Evolutionary conservation across 345 rosid species (phyloP), one percentile per base, ranked within the genome.

Genomic region (Citrus maxima): DNA sequence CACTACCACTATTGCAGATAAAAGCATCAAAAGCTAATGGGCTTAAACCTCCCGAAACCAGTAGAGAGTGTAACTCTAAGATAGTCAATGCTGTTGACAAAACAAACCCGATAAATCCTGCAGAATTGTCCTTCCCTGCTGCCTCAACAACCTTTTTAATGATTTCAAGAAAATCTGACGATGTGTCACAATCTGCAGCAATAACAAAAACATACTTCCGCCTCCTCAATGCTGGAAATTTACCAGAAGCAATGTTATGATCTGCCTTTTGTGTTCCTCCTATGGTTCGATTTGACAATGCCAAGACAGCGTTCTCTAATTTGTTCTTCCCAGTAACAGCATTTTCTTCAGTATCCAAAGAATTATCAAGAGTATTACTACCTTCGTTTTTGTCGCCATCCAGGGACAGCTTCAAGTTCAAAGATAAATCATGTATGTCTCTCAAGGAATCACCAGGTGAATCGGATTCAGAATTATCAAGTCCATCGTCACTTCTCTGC

Each of bases 1-100:
- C 95, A 54, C 95, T 84, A n/a, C 97, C 97, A 73, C 95, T 91
- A 72, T 88, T 93, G 82, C 97, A 93, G 74, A 93, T 88, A 68
- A 91, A 90, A 79, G 92, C 95, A 82, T 90, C 93, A 81, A 93
- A 90, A 73, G 89, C 93, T 72, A 72, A 82, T 0, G 93, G 86
- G 73, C 83, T 88, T 28, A 91, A 83, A 54, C 90, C 89, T 76
- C 88, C 93, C 1, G 89, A 87, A 67, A 81, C 75, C 61, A 93
- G 78, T 70, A 84, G 72, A 18, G 87, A 79, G 62, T 87, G 87
- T 46, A 90, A 80, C 88, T 93, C 95, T 25, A 92, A 84, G 74
- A 93, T 87, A 64, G 95, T 79, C 87, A 90, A 76, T 28, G 93
- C 87, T 8, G 97, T 87, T 24, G 93, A 90, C 83, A 93, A 76